These are phyloP conservation scores for Fagus sylvatica DNA, from an alignment of 306 rosid genomes.

Conservation along the genomic window DNA sequence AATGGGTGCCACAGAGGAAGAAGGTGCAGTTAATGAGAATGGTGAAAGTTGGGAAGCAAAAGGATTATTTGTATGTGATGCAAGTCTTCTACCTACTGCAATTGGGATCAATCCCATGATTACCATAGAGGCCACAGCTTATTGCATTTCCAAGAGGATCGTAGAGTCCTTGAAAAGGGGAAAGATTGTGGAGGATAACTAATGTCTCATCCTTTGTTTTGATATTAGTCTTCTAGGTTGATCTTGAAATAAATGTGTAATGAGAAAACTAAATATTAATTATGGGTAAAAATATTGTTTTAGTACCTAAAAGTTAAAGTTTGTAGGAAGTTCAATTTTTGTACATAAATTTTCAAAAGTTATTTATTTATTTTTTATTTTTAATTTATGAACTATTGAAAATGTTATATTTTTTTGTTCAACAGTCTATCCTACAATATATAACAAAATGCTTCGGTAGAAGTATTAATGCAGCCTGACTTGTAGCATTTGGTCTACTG, in stretches of 20 bases:
- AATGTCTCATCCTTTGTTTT: background rate
- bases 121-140: slow-evolving; percentile 83
- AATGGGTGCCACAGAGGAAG: slow-evolving; percentile 63
- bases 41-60: slow-evolving; percentile 95
- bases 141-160: slow-evolving; percentile 73
- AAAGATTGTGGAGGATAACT: background rate
- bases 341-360: too few relatives aligned
- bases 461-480: too few relatives aligned
- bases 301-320: too few relatives aligned
- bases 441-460: too few relatives aligned
- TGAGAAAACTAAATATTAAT: background rate
- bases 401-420: too few relatives aligned
- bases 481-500: too few relatives aligned
- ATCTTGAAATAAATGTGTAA: background rate
- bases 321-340: too few relatives aligned
- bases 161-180: slow-evolving; percentile 50
- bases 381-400: too few relatives aligned
- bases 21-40: slow-evolving; percentile 76
- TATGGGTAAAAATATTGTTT: too few relatives aligned
- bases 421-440: too few relatives aligned
- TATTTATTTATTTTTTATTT: too few relatives aligned
- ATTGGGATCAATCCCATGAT: slow-evolving; percentile 96
- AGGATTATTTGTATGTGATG: slow-evolving; percentile 84
- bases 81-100: slow-evolving; percentile 80
- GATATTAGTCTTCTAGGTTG: background rate